A percentile compares a stretch with the other conserved stretches of the same genome.
Evolutionary conservation across 2,329 filamentous ascomycete genomes (phyloP).

Genomic region (Colletotrichum liaoningense): DNA sequence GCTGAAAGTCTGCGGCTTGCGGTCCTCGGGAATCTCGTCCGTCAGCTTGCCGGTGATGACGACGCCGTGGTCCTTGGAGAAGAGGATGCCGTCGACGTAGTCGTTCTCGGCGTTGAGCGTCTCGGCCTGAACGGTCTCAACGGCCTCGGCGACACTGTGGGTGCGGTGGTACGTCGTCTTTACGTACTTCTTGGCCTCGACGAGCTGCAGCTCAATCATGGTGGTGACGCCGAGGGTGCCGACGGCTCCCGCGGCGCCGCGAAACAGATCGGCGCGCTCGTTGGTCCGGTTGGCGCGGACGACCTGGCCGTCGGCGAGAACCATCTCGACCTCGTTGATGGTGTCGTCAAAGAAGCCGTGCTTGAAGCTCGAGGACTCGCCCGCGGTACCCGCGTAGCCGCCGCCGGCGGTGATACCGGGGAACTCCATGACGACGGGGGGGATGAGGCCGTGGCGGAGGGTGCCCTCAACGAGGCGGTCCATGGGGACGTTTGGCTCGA

Average conservation of each 20-base stretch:
- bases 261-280: slow-evolving; percentile 68
- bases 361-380: slow-evolving; percentile 76
- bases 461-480: slow-evolving; percentile 75
- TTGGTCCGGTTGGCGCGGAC: slow-evolving; percentile 58
- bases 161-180: slow-evolving; percentile 71
- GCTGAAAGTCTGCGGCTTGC: slow-evolving; percentile 64
- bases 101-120: slow-evolving; percentile 61
- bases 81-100: slow-evolving; percentile 81
- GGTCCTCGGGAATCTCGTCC: slow-evolving; percentile 59
- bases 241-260: slow-evolving; percentile 73
- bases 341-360: slow-evolving; percentile 79
- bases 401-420: slow-evolving; percentile 81
- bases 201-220: slow-evolving; percentile 71
- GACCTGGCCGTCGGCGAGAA: slow-evolving; percentile 74
- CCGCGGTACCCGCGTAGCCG: slow-evolving; percentile 77
- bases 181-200: slow-evolving; percentile 71
- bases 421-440: slow-evolving; percentile 81
- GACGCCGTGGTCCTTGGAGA: slow-evolving; percentile 70
- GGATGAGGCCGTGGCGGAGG: slow-evolving; percentile 72
- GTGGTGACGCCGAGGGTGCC: slow-evolving; percentile 77
- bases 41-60: slow-evolving; percentile 73
- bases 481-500: slow-evolving; percentile 83
- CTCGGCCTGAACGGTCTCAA: slow-evolving; percentile 61
- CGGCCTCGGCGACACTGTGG: slow-evolving; percentile 58
- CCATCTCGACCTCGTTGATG: slow-evolving; percentile 73